phyloP scores from a whole-genome alignment of 2,329 filamentous ascomycete species.

The Clarireedia sp. region DNA sequence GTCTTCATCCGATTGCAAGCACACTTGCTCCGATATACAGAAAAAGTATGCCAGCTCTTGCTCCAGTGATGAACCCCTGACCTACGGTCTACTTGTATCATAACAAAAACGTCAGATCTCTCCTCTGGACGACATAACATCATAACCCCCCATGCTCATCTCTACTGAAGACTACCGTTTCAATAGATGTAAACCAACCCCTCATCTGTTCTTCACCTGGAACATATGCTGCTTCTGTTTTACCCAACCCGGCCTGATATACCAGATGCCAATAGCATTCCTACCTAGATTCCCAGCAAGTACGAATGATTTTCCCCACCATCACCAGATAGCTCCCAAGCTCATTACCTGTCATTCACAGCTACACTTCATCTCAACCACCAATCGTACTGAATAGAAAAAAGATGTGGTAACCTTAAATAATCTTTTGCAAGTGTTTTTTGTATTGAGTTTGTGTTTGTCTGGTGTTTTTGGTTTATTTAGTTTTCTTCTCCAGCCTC shows the following conservation, averaged over 20 bases:
- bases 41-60: no score
- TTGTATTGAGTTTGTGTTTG: neutral
- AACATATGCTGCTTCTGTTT: neutral
- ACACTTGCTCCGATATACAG: no score
- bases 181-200: neutral
- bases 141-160: neutral
- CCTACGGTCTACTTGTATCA: neutral
- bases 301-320: no score
- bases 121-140: neutral
- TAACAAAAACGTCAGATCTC: neutral
- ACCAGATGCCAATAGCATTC: neutral
- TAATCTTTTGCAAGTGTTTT: neutral
- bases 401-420: neutral
- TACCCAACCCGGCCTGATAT: neutral
- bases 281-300: neutral
- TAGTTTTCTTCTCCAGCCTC: neutral
- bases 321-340: no score
- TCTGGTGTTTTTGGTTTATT: neutral
- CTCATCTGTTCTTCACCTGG: neutral
- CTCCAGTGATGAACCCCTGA: no score
- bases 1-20: no score
- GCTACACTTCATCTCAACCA: no score
- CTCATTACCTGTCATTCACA: no score
- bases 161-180: neutral
- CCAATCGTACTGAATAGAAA: neutral